phyloP scores from a whole-genome alignment of 768 basidiomycete species.

The Pisolithus sp. region DNA sequence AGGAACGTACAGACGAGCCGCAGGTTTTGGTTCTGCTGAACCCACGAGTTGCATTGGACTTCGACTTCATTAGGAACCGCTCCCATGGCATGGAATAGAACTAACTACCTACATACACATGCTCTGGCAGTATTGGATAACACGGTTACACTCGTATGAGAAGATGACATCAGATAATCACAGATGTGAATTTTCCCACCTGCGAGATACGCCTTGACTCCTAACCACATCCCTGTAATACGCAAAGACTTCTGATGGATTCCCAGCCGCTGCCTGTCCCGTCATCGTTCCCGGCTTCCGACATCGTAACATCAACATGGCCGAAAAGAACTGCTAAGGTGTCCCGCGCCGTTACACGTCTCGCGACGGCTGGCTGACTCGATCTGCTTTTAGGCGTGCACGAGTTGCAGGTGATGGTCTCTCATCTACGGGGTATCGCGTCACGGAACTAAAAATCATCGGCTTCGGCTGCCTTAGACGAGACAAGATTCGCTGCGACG shows the following conservation, averaged over 20 bases:
- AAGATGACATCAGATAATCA: slow-evolving; percentile 3
- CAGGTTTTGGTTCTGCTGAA: not conserved
- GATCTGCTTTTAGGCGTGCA: slow-evolving; percentile 42
- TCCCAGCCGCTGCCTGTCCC: slow-evolving; percentile 30
- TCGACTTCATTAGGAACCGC: not conserved
- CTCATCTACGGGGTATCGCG: not conserved
- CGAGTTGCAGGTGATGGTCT: slow-evolving; percentile 44
- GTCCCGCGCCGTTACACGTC: slow-evolving; percentile 9
- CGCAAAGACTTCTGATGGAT: slow-evolving; percentile 25
- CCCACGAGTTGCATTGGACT: not conserved
- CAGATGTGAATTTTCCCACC: slow-evolving; percentile 26
- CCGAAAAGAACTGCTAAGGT: slow-evolving; percentile 50
- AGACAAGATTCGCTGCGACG: slow-evolving; percentile 59
- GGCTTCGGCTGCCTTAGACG: slow-evolving; percentile 31
- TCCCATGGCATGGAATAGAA: not conserved
- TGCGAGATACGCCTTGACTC: slow-evolving; percentile 11
- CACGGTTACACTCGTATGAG: not conserved
- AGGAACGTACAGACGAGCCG: too few relatives aligned
- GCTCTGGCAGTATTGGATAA: not conserved
- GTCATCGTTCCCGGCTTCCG: slow-evolving; percentile 44
- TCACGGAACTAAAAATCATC: slow-evolving; percentile 2
- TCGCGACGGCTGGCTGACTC: not conserved
- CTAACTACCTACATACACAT: not conserved
- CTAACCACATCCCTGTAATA: slow-evolving; percentile 20
- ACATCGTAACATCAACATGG: slow-evolving; percentile 42